Base-by-base conservation (phyloP, 495 filamentous ascomycete species). In the Neurospora sublineolata region DNA sequence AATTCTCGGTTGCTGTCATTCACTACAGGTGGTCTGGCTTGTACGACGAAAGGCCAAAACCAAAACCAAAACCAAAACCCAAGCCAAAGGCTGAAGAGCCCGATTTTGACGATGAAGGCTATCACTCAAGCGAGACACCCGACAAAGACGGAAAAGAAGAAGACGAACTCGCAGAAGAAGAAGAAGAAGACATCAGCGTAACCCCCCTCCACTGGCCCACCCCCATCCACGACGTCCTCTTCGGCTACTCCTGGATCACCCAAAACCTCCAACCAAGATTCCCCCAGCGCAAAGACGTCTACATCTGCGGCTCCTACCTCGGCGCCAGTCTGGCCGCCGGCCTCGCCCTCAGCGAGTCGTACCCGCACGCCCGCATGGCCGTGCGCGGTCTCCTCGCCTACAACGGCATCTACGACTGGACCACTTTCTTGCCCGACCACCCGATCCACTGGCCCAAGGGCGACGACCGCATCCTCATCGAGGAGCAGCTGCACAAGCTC, bases 381-480 rank as follows among this genome's bases (percentile, higher is more conserved):
- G 72, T 86, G 42, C 82, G 82, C 37, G 86, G 84, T 30, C 76
- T 85, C 5, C 77, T 84, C 14, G 79, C 82, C 3, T 81, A 82
- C 72, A 85, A 87, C 69, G 85, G 84, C 37, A 82, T 88, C 46
- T 87, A 84, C 73, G 82, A 87, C 75, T 88, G 86, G 86, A 85
- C 84, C 38, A 84, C 72, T 38, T 83, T 85, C 68, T 75, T 86
- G 4, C 82, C 82, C 0, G 82, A 82, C 67, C 83, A 86, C 68
- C 81, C 79, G 3, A 75, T 80, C 68, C 77, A 83, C 69, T 68
- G 44, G 11, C 68, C 18, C 58, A 41, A 71, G 77, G 33, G 20
- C 37, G 30, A 60, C 68, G n/a, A 70, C 68, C 30, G 33, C 27
- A 64, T 64, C 14, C 52, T 64, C 12, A 64, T 64, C 60, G 18